A percentile compares a stretch with the other conserved stretches of the same genome.
Conservation (phyloP, 139 green algal genomes). For the Marvania coccoides region DNA sequence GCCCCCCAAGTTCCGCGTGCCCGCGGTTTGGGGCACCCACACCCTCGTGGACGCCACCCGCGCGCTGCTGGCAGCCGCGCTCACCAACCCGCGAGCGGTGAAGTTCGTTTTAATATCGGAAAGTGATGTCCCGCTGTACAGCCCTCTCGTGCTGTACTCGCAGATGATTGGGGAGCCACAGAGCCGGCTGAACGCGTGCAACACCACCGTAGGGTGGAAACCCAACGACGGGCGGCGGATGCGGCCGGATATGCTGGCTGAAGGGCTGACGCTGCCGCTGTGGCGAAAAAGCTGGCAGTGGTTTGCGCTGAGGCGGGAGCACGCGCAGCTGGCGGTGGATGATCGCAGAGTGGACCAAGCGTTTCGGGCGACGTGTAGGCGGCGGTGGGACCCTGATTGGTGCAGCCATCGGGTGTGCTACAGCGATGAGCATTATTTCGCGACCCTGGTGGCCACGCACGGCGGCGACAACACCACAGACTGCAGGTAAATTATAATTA, state of each 20-base stretch:
- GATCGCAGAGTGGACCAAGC: constrained; percentile 4
- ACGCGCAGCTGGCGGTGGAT: constrained; percentile 12
- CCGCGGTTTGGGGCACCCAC: constrained; percentile 4
- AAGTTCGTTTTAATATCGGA: constrained; percentile 20
- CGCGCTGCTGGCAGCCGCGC: constrained; percentile 14
- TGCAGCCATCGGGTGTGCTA: neutral
- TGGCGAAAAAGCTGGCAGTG: constrained; percentile 25
- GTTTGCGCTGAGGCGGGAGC: constrained; percentile 4
- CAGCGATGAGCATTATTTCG: constrained; percentile 25
- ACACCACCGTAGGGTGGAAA: neutral
- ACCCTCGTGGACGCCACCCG: constrained; percentile 7
- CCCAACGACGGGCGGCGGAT: neutral
- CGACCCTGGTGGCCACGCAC: constrained; percentile 19
- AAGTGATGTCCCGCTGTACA: constrained; percentile 1
- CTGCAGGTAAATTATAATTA: neutral
- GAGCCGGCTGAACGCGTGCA: constrained; percentile 8
- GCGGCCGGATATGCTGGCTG: neutral
- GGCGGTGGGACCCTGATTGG: neutral
- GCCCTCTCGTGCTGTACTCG: neutral
- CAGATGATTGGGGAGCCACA: neutral
- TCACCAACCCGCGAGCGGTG: constrained; percentile 12
- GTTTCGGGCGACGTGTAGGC: neutral
- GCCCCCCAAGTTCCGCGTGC: neutral
- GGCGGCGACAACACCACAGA: constrained; percentile 25
- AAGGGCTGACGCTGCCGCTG: neutral